phyloP scores from a whole-genome alignment of 2,329 filamentous ascomycete genomes.

The Colletotrichum shisoi region DNA sequence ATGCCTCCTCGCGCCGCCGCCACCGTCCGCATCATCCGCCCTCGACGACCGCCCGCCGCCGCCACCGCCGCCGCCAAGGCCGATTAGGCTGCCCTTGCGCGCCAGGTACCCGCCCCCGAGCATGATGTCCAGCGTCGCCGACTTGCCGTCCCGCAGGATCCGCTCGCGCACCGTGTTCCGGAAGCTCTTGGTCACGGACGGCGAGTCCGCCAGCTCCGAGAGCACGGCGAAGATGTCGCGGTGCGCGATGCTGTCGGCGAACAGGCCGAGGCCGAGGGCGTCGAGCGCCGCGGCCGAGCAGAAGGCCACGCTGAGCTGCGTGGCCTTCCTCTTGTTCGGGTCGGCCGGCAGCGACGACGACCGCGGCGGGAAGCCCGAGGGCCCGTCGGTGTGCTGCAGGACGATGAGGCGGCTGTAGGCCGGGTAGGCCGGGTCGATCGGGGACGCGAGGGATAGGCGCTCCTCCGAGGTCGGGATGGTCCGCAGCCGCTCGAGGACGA shows the following conservation, averaged over 20 bases:
- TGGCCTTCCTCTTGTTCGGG: slow-evolving; percentile 43
- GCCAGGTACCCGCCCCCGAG: slow-evolving; percentile 30
- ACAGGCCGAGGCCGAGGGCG: slow-evolving; percentile 52
- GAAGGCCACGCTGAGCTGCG: slow-evolving; percentile 54
- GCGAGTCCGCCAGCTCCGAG: slow-evolving; percentile 55
- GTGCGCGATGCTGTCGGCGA: slow-evolving; percentile 49
- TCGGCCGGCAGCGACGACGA: slow-evolving; percentile 37
- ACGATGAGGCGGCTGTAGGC: slow-evolving; percentile 49
- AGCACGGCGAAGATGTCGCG: slow-evolving; percentile 66
- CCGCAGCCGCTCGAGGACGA: slow-evolving; percentile 15
- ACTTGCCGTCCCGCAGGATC: slow-evolving; percentile 49
- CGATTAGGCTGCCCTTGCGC: slow-evolving; percentile 38
- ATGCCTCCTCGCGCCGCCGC: slow-evolving; percentile 20
- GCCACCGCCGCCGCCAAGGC: slow-evolving; percentile 20
- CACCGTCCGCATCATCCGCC: slow-evolving; percentile 3
- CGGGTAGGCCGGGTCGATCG: slow-evolving; percentile 35
- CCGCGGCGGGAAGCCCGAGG: slow-evolving; percentile 38
- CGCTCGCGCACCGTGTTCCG: slow-evolving; percentile 54
- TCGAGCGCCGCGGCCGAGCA: slow-evolving; percentile 58
- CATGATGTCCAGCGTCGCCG: slow-evolving; percentile 47
- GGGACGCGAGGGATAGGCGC: slow-evolving; percentile 13
- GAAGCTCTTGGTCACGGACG: slow-evolving; percentile 55
- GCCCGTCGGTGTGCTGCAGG: slow-evolving; percentile 44
- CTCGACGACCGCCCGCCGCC: slow-evolving; percentile 23
- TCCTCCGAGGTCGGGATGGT: slow-evolving; percentile 9